Percentiles rank a stretch among this genome's conserved stretches.
phyloP scores from a whole-genome alignment of 169 alveolate genomes.

The Eimeria mitis region DNA sequence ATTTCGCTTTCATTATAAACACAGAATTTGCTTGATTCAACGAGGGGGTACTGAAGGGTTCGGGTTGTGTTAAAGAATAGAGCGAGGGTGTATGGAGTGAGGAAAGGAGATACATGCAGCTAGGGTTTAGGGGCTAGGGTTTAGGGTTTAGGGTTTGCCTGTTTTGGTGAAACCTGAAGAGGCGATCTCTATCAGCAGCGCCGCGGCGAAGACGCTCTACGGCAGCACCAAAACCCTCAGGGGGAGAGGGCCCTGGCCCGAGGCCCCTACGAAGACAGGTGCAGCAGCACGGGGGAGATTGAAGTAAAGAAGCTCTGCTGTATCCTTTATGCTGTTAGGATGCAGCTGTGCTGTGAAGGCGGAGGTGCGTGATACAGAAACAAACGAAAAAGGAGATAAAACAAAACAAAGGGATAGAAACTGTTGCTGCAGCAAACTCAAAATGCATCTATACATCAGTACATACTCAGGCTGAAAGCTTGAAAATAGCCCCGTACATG shows the following conservation, averaged over 20 bases:
- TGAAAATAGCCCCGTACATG: neutral
- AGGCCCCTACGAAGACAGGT: constrained; percentile 34
- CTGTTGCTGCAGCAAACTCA: neutral
- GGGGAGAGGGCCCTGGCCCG: constrained; percentile 35
- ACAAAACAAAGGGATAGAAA: neutral
- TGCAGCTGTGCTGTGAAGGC: neutral
- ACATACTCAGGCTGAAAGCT: neutral
- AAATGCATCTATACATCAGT: neutral
- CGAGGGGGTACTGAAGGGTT: neutral
- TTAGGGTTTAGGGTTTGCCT: constrained; percentile 15
- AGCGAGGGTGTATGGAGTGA: neutral
- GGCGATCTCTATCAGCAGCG: constrained; percentile 66
- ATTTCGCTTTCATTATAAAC: neutral
- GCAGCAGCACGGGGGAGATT: neutral
- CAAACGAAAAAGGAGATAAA: neutral
- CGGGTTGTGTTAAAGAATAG: neutral
- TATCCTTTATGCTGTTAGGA: neutral
- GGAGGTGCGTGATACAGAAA: neutral
- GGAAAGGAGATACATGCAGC: neutral
- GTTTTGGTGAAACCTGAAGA: constrained; percentile 53
- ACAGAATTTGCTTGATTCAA: neutral
- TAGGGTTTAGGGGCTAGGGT: neutral
- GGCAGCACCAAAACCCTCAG: constrained; percentile 44
- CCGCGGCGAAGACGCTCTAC: constrained; percentile 52
- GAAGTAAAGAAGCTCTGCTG: neutral